These are phyloP conservation scores for Elongisporangium anandrum DNA, from an alignment of 352 stramenopile species.

Conservation along the genomic window DNA sequence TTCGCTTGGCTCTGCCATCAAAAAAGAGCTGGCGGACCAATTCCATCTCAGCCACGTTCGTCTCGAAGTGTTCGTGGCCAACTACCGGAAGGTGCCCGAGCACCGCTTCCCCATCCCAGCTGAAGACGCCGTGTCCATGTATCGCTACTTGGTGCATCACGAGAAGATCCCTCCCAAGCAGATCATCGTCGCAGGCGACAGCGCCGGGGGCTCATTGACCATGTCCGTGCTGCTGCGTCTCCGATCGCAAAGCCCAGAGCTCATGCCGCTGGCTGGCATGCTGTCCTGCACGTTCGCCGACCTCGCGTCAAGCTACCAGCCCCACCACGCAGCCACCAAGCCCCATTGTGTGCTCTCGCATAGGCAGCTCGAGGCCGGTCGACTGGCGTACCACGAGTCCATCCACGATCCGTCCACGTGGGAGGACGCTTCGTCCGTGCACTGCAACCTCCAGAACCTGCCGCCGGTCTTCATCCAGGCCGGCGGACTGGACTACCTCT, in stretches of 20 bases:
- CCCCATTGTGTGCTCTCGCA: slow-evolving; percentile 31
- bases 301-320: slow-evolving; percentile 19
- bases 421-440: slow-evolving; percentile 30
- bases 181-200: slow-evolving; percentile 42
- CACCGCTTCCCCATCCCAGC: slow-evolving; percentile 31
- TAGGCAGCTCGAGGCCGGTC: slow-evolving; percentile 11
- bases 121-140: slow-evolving; percentile 33
- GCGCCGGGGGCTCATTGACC: slow-evolving; percentile 30
- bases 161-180: slow-evolving; percentile 25
- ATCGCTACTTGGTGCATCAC: slow-evolving; percentile 32
- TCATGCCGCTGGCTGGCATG: slow-evolving; percentile 29
- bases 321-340: background rate
- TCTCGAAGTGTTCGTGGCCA: slow-evolving; percentile 40
- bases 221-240: slow-evolving; percentile 38
- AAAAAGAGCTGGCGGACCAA: slow-evolving; percentile 16
- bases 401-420: slow-evolving; percentile 23
- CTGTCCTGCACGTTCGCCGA: slow-evolving; percentile 27
- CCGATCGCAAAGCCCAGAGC: slow-evolving; percentile 8
- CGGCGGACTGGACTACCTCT: slow-evolving; percentile 32
- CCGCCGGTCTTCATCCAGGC: slow-evolving; percentile 42
- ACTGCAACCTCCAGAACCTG: slow-evolving; percentile 35
- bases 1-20: slow-evolving; percentile 14
- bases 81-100: slow-evolving; percentile 50
- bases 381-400: slow-evolving; percentile 17
- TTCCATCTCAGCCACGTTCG: slow-evolving; percentile 10